These are phyloP conservation scores for Trichoderma atrobrunneum DNA, from an alignment of 2,329 filamentous ascomycete species.

Conservation along the genomic window DNA sequence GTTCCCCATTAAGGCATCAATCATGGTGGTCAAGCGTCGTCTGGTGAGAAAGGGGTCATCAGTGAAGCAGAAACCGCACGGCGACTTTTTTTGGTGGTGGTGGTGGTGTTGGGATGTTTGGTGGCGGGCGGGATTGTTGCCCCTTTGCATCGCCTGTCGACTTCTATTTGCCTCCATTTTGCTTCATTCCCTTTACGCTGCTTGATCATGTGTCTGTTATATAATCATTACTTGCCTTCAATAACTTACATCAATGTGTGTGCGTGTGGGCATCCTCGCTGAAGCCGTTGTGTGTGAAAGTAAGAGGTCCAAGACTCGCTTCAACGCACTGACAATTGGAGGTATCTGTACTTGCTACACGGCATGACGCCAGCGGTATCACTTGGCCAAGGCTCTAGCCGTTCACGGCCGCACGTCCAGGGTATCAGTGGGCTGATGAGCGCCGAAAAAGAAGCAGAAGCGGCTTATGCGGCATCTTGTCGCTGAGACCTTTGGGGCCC, in stretches of 20 bases:
- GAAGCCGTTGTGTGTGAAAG: neutral
- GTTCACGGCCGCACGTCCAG: neutral
- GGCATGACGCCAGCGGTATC: conserved; percentile 11
- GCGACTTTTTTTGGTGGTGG: neutral
- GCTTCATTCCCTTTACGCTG: neutral
- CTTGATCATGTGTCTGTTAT: neutral
- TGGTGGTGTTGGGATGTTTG: neutral
- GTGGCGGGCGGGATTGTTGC: neutral
- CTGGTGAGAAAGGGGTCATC: neutral
- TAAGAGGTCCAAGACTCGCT: neutral
- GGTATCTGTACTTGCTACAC: neutral
- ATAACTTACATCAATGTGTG: neutral
- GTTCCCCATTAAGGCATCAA: neutral
- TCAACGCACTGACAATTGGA: neutral
- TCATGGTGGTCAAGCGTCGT: neutral
- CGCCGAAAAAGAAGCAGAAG: neutral
- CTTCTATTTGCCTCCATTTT: neutral
- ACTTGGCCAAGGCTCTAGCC: conserved; percentile 5
- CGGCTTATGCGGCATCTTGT: neutral
- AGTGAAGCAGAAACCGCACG: neutral
- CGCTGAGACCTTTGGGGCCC: neutral
- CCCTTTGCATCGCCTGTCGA: neutral
- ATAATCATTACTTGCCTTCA: neutral
- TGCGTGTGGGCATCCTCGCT: neutral
- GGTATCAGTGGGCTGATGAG: conserved; percentile 8